These are phyloP conservation scores for Argentina anserina DNA, from an alignment of 306 rosid genomes.

Conservation along the genomic window DNA sequence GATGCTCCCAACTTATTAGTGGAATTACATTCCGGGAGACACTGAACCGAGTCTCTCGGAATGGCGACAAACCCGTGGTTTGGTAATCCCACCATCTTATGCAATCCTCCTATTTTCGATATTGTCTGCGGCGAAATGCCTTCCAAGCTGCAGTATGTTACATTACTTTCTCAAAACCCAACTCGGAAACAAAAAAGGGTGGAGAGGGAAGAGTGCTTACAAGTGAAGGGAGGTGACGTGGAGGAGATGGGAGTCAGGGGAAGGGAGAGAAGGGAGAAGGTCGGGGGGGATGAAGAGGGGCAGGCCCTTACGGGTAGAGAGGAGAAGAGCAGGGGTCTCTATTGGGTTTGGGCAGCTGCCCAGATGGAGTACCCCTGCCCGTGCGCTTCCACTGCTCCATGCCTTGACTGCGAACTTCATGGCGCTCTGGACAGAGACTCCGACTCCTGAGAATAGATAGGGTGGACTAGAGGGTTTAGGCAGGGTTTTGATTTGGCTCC, in stretches of 20 bases:
- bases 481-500: not conserved
- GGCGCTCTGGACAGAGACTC: not conserved
- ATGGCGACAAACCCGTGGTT: conserved; percentile 63
- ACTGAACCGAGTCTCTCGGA: conserved; percentile 66
- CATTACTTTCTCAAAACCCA: not conserved
- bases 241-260: conserved; percentile 75
- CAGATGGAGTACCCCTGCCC: conserved; percentile 56
- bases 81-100: conserved; percentile 53
- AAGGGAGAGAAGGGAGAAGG: conserved; percentile 84
- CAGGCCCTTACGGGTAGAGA: conserved; percentile 84
- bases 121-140: conserved; percentile 60
- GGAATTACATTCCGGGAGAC: conserved; percentile 63
- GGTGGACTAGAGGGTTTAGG: not conserved
- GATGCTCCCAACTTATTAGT: conserved; percentile 64
- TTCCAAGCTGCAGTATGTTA: conserved; percentile 48
- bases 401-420: conserved; percentile 73
- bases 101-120: conserved; percentile 77
- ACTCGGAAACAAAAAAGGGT: not conserved
- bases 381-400: conserved; percentile 60
- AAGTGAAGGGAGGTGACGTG: conserved; percentile 84
- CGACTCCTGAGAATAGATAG: too few relatives aligned
- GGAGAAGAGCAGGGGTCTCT: conserved; percentile 76
- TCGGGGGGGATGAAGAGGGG: conserved; percentile 75
- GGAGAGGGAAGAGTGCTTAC: conserved; percentile 33
- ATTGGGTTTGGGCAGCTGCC: conserved; percentile 48